These are phyloP conservation scores for Phellinidium pouzarii DNA, from an alignment of 1,284 basidiomycete species.

Conservation along the genomic window DNA sequence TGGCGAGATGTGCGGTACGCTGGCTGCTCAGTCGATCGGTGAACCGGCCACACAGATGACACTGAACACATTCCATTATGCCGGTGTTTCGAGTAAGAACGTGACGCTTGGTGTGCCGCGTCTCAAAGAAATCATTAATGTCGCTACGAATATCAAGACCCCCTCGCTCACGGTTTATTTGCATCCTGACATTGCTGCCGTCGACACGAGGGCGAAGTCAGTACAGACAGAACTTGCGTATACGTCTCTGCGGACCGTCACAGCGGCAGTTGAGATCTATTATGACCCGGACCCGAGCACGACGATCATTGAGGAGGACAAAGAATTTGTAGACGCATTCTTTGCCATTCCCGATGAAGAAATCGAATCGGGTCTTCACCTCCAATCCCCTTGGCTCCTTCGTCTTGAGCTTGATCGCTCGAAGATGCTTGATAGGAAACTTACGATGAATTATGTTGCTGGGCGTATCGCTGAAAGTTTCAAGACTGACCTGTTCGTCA, in stretches of 20 bases:
- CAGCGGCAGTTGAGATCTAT: conserved; percentile 95
- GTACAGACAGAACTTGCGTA: conserved; percentile 92
- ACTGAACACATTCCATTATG: conserved; percentile 96
- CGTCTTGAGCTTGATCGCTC: conserved; percentile 95
- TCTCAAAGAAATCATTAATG: conserved; percentile 98
- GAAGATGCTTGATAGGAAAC: conserved; percentile 96
- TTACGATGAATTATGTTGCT: conserved; percentile 95
- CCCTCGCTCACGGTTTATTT: conserved; percentile 93
- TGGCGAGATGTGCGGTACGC: conserved; percentile 98
- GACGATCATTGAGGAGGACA: conserved; percentile 95
- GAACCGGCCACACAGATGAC: conserved; percentile 99
- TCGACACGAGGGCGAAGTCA: conserved; percentile 66
- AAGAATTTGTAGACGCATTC: conserved; percentile 96
- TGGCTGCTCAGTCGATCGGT: conserved; percentile 97
- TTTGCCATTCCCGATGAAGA: conserved; percentile 99
- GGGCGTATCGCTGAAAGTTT: conserved; percentile 92
- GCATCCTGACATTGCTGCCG: conserved; percentile 61
- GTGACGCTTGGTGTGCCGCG: conserved; percentile 98
- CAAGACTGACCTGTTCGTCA: conserved; percentile 95
- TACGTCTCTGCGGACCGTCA: conserved; percentile 92
- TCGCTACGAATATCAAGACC: conserved; percentile 97
- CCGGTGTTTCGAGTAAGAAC: conserved; percentile 96
- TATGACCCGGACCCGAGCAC: conserved; percentile 92
- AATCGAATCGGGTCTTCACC: conserved; percentile 83
- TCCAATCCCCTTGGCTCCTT: conserved; percentile 95